Evolutionary conservation across 2,329 filamentous ascomycete species (phyloP).

Genomic region (Albophoma yamanashiensis): DNA sequence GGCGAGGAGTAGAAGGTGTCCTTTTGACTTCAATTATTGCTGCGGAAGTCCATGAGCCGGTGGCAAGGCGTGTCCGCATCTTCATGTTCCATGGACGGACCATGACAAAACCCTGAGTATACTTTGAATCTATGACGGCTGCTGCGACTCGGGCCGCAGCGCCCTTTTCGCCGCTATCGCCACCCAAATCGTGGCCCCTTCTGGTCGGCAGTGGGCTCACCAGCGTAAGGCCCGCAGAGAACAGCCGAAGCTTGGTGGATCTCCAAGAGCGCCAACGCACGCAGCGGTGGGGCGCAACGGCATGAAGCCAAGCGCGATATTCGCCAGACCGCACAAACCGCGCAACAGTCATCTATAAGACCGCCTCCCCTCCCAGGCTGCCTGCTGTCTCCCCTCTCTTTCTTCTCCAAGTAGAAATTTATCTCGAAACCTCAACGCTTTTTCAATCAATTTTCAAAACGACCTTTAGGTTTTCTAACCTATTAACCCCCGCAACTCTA

Average conservation of each 20-base stretch:
- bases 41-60: background rate
- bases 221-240: background rate
- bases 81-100: background rate
- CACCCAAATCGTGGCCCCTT: background rate
- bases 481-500: conserved; percentile 1
- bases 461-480: conserved; percentile 4
- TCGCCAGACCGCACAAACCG: background rate
- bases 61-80: background rate
- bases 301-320: background rate
- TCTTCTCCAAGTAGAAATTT: conserved; percentile 7
- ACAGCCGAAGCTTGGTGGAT: background rate
- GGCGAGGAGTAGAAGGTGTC: too few relatives aligned
- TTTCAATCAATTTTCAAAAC: background rate
- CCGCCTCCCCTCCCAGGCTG: conserved; percentile 5
- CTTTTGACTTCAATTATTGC: too few relatives aligned
- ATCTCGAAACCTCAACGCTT: conserved; percentile 5
- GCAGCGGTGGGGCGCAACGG: background rate
- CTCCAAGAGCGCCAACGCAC: background rate
- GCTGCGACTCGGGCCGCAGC: background rate
- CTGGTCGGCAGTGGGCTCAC: too few relatives aligned
- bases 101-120: too few relatives aligned
- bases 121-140: too few relatives aligned
- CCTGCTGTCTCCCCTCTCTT: background rate
- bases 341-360: conserved; percentile 12
- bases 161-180: background rate